Conservation (phyloP, 441 rosid genomes). For the Erysimum cheiri region DNA sequence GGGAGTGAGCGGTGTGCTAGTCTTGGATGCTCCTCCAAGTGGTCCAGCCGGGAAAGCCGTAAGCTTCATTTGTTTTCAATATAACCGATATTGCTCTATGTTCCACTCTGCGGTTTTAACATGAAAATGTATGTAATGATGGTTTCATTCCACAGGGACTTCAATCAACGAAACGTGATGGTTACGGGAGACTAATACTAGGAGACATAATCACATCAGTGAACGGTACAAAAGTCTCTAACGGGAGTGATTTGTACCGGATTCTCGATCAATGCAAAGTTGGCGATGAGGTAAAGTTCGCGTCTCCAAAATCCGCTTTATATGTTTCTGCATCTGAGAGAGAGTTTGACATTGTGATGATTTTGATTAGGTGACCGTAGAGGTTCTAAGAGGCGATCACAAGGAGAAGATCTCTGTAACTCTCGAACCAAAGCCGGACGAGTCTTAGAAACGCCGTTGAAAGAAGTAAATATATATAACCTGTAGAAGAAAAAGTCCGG, state of each 20-base stretch:
- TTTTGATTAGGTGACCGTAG: conserved; percentile 68
- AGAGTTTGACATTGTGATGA: conserved; percentile 3
- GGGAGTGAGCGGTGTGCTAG: conserved; percentile 98
- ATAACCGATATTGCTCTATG: not conserved
- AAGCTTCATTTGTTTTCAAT: conserved; percentile 36
- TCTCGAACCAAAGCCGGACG: conserved; percentile 89
- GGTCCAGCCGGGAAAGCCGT: conserved; percentile 99
- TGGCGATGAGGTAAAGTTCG: conserved; percentile 72
- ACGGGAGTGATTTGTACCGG: conserved; percentile 94
- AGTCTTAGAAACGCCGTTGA: conserved; percentile 47
- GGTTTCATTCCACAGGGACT: conserved; percentile 65
- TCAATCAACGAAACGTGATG: conserved; percentile 84
- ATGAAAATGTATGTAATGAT: conserved; percentile 1
- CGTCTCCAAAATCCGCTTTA: not conserved
- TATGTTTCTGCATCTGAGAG: not conserved
- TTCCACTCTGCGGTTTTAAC: not conserved
- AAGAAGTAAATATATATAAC: conserved; percentile 38
- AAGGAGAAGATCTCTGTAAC: conserved; percentile 85
- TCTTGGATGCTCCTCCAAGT: conserved; percentile 86
- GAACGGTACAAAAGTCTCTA: conserved; percentile 76
- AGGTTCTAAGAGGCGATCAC: conserved; percentile 92
- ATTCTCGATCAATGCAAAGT: conserved; percentile 95
- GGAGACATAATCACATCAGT: conserved; percentile 95
- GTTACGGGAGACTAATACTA: conserved; percentile 85
- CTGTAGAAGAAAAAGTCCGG: conserved; percentile 8